Evolutionary conservation across 1,284 basidiomycete genomes (phyloP).

Genomic region (Sanghuangporus sanghuang): DNA sequence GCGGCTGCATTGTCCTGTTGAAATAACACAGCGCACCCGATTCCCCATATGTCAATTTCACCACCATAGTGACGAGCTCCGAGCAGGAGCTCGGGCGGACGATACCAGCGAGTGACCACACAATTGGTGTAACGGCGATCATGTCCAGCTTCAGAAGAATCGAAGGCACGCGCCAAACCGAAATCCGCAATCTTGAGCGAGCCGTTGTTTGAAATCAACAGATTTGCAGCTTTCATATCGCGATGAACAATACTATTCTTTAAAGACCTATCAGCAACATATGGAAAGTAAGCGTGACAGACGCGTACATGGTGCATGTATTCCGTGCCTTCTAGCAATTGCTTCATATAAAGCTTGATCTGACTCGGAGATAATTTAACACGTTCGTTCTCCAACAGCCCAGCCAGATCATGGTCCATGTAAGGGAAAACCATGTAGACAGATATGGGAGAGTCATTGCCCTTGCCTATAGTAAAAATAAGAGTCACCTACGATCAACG

Average conservation of each 20-base stretch:
- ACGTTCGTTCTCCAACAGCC: constrained; percentile 85
- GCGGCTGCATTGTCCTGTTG: background rate
- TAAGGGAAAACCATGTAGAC: constrained; percentile 99
- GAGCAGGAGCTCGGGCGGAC: constrained; percentile 91
- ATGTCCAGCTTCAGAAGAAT: constrained; percentile 42
- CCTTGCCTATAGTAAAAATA: constrained; percentile 40
- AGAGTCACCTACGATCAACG: background rate
- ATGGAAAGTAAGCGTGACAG: constrained; percentile 10
- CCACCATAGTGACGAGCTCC: constrained; percentile 89
- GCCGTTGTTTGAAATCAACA: constrained; percentile 88
- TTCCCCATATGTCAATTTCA: constrained; percentile 98
- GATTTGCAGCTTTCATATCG: constrained; percentile 98
- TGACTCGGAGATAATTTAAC: constrained; percentile 77
- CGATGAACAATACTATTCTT: constrained; percentile 96
- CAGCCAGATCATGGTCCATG: constrained; percentile 98
- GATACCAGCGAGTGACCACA: constrained; percentile 99
- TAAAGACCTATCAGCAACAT: constrained; percentile 12
- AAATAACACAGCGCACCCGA: constrained; percentile 58
- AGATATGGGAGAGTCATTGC: constrained; percentile 64
- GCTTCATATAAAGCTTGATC: constrained; percentile 95
- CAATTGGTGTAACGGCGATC: constrained; percentile 90
- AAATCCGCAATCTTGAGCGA: constrained; percentile 92
- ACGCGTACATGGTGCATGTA: constrained; percentile 85
- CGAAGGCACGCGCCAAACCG: constrained; percentile 83
- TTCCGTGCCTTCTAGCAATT: constrained; percentile 90